Evolutionary conservation across 768 basidiomycete genomes (phyloP).

Genomic region (Lenzites betulinus): DNA sequence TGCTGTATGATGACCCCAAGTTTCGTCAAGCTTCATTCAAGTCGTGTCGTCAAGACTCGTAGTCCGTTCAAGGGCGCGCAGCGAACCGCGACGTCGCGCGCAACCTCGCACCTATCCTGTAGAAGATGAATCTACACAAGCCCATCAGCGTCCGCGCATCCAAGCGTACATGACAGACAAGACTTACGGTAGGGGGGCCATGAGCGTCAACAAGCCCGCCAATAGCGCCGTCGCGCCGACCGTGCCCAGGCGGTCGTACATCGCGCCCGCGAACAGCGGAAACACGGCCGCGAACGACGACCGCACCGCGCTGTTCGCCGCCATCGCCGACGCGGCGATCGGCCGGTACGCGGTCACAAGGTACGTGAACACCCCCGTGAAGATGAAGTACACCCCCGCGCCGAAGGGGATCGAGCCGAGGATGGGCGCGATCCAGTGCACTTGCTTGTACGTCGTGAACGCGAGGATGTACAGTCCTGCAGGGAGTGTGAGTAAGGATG

Average conservation of each 20-base stretch:
- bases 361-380: constrained; percentile 67
- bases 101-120: constrained; percentile 46
- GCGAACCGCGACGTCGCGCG: constrained; percentile 48
- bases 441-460: constrained; percentile 49
- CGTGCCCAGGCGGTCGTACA: constrained; percentile 58
- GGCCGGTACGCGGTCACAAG: constrained; percentile 54
- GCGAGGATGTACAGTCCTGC: constrained; percentile 50
- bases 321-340: constrained; percentile 60
- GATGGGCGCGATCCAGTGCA: constrained; percentile 52
- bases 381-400: constrained; percentile 61
- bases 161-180: neutral
- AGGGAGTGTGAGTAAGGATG: constrained; percentile 1
- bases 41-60: no score
- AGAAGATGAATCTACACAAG: constrained; percentile 48
- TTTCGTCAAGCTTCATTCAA: no score
- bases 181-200: constrained; percentile 64
- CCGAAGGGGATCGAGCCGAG: constrained; percentile 50
- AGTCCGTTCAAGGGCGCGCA: no score
- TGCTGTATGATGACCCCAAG: no score
- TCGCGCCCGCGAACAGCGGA: constrained; percentile 52
- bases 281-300: constrained; percentile 51
- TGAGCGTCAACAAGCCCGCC: constrained; percentile 60
- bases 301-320: constrained; percentile 61
- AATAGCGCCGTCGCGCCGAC: constrained; percentile 75
- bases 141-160: neutral